Evolutionary conservation across 2,329 filamentous ascomycete species (phyloP), one percentile per base, ranked within the genome.

Genomic region (Arthrocladium fulminans): DNA sequence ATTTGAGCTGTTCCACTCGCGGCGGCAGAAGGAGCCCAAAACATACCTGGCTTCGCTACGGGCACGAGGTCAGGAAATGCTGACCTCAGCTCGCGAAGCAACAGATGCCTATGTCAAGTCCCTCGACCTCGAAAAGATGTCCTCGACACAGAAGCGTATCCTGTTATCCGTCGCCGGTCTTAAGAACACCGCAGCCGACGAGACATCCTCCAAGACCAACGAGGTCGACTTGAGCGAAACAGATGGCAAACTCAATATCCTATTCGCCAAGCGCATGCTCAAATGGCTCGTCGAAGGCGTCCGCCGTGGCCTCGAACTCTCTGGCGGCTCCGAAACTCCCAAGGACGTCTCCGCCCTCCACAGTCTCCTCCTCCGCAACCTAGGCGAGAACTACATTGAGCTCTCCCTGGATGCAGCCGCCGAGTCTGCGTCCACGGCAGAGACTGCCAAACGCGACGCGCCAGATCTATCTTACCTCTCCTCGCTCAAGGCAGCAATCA

Each of bases 261-360:
- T 80, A n/a, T 88, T 86, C 63, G 87, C 89, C n/a, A 97, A 97
- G 69, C 80, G 92, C 49, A 98, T 98, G 89, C 77, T 98, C 51
- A 94, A 87, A 63, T 98, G 92, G 92, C 73, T 98, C 34, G 92
- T 92, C 2, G 92, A 98, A 71, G 88, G 87, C 53, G 90, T 98
- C 20, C 86, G 92, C 32, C 77, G 92, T 54, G 88, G 88, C 0
- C 74, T 98, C 8, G 92, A 98, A 65, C 74, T 98, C n/a, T 88
- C 86, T 20, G 84, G 86, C 20, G 82, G 83, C 45, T 84, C 77
- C 49, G 92, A 98, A 58, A 96, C 88, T 3, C 88, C 92, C 13
- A 97, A 94, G 65, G 92, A 98, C 65, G 87, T 97, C 48, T 85
- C 84, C 39, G 81, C 87, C 51, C 75, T 97, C 20, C 76, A 96